These are phyloP conservation scores for Tolypocladium nubicola DNA, from an alignment of 2,329 filamentous ascomycete genomes.

Conservation along the genomic window DNA sequence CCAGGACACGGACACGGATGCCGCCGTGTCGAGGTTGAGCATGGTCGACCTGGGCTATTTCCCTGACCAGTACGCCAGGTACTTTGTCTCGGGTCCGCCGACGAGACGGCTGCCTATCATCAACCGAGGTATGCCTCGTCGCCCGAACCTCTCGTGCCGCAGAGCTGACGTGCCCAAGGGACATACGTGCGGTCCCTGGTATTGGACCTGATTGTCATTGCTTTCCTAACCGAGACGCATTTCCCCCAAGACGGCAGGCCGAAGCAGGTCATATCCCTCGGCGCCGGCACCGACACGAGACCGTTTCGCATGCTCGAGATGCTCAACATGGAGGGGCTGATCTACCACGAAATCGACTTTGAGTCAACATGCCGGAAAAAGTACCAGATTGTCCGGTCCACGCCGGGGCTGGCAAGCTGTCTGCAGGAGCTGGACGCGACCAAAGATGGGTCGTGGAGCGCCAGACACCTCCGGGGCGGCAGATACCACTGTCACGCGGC, in stretches of 20 bases:
- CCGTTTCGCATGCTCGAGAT: conserved; percentile 62
- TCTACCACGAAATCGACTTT: conserved; percentile 94
- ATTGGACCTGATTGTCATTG: conserved; percentile 65
- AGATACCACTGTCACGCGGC: conserved; percentile 50
- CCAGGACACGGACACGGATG: conserved; percentile 86
- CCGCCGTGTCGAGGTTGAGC: conserved; percentile 77
- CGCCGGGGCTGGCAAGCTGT: conserved; percentile 27
- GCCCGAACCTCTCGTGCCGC: not conserved
- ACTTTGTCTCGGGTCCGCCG: conserved; percentile 50
- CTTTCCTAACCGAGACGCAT: conserved; percentile 48
- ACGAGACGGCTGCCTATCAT: conserved; percentile 77
- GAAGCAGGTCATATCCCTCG: conserved; percentile 81
- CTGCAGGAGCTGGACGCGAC: conserved; percentile 21
- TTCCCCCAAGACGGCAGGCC: conserved; percentile 13
- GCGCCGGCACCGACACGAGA: conserved; percentile 88
- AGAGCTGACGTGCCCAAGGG: conserved; percentile 36
- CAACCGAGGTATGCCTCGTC: conserved; percentile 62
- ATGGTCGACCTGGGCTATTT: conserved; percentile 81
- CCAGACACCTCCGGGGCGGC: conserved; percentile 25
- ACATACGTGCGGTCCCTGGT: conserved; percentile 87
- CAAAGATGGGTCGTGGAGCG: conserved; percentile 30
- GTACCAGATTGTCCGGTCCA: conserved; percentile 40
- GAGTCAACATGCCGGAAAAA: conserved; percentile 61
- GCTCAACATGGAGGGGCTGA: conserved; percentile 29
- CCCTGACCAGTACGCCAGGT: conserved; percentile 64